phyloP scores from a whole-genome alignment of 129 eudicot species.

The Cynara cardunculus region DNA sequence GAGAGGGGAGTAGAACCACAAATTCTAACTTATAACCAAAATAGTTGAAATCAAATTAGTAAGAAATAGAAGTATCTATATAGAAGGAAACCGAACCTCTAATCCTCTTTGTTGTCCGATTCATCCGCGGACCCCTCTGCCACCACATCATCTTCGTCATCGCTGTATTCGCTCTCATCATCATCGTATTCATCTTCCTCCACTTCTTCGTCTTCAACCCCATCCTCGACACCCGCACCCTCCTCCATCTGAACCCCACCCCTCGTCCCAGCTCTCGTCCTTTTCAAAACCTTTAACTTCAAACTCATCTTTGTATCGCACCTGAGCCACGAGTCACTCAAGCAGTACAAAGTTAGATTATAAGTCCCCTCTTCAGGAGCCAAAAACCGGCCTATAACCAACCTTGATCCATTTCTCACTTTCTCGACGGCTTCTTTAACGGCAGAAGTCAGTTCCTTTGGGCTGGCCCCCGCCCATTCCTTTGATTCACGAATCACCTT shows the following conservation, averaged over 20 bases:
- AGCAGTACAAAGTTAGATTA: slow-evolving; percentile 50
- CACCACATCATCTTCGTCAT: slow-evolving; percentile 64
- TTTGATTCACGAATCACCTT: slow-evolving; percentile 71
- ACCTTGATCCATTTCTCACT: slow-evolving; percentile 65
- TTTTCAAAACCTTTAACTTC: slow-evolving; percentile 69
- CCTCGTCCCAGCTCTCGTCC: slow-evolving; percentile 72
- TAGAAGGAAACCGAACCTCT: not conserved
- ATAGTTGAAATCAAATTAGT: not conserved
- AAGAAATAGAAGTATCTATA: not conserved
- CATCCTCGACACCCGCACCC: slow-evolving; percentile 34
- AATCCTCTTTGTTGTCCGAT: slow-evolving; percentile 52
- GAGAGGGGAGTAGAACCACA: not conserved
- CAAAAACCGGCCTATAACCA: slow-evolving; percentile 75
- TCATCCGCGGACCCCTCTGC: slow-evolving; percentile 46
- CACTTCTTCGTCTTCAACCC: slow-evolving; percentile 72
- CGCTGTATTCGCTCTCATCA: slow-evolving; percentile 92
- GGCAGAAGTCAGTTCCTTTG: slow-evolving; percentile 58
- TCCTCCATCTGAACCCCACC: slow-evolving; percentile 53
- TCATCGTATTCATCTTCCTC: slow-evolving; percentile 77
- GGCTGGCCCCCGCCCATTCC: slow-evolving; percentile 76
- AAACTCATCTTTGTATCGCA: slow-evolving; percentile 65
- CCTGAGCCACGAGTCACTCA: slow-evolving; percentile 92
- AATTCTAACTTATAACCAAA: not conserved
- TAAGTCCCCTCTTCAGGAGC: slow-evolving; percentile 87
- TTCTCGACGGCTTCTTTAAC: slow-evolving; percentile 70